Conservation (phyloP, 1,139 yeast species). For the Groenewaldozyma sp. region DNA sequence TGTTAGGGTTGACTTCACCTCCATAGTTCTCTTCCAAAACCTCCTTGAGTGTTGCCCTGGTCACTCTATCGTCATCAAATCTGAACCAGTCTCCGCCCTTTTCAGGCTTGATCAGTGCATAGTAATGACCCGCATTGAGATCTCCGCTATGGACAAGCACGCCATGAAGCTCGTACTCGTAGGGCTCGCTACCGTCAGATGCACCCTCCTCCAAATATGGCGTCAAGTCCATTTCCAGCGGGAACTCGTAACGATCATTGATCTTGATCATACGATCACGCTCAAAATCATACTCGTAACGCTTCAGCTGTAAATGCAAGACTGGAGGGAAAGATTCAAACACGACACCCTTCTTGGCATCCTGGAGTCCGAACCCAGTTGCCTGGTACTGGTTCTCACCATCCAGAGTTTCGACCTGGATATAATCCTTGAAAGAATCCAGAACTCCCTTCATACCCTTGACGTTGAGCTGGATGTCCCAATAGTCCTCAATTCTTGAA, state of each 20-base stretch:
- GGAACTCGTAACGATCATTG: constrained; percentile 88
- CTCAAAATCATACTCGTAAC: constrained; percentile 91
- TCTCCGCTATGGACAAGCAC: constrained; percentile 95
- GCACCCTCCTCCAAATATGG: constrained; percentile 64
- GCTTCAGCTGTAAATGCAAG: constrained; percentile 79
- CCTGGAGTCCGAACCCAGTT: constrained; percentile 85
- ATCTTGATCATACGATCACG: constrained; percentile 84
- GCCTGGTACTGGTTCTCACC: constrained; percentile 97
- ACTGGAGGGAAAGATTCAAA: constrained; percentile 89
- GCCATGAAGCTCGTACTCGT: constrained; percentile 80
- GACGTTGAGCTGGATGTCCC: constrained; percentile 96
- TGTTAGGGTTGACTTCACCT: constrained; percentile 37
- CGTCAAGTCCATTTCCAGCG: constrained; percentile 68
- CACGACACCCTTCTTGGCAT: constrained; percentile 93
- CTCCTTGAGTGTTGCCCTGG: constrained; percentile 72
- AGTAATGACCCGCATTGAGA: constrained; percentile 91
- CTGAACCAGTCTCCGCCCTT: constrained; percentile 70
- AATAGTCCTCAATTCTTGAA: constrained; percentile 84
- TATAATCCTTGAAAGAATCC: constrained; percentile 75
- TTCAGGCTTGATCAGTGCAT: constrained; percentile 82
- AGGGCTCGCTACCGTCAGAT: constrained; percentile 45
- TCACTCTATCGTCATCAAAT: constrained; percentile 92
- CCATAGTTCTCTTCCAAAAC: constrained; percentile 94
- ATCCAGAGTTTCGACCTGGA: constrained; percentile 78
- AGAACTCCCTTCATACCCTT: constrained; percentile 65